Conservation (phyloP, 2,329 filamentous ascomycete genomes). For the Chalaropsis thielavioides region DNA sequence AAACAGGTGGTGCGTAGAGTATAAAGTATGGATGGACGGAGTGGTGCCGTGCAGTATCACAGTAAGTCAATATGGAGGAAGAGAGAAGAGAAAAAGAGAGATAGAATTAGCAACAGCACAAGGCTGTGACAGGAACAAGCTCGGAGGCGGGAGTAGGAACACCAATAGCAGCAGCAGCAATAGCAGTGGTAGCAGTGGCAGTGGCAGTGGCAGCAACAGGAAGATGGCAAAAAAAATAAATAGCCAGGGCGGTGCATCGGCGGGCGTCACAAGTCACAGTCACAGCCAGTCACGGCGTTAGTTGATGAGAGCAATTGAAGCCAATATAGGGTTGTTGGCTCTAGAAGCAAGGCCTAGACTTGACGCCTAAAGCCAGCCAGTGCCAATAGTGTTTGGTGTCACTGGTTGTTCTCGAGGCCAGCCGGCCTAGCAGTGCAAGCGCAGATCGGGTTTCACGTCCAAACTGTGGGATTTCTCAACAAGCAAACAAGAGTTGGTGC, state of each 20-base stretch:
- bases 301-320: no score
- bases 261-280: no score
- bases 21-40: background rate
- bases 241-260: no score
- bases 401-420: background rate
- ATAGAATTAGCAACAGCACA: slow-evolving; percentile 2
- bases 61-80: slow-evolving; percentile 8
- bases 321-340: no score
- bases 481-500: background rate
- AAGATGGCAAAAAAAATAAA: no score
- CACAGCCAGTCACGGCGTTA: no score
- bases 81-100: background rate
- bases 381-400: background rate
- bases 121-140: slow-evolving; percentile 2
- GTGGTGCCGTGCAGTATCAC: slow-evolving; percentile 4
- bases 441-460: background rate
- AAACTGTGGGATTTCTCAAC: background rate
- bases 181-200: background rate
- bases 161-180: background rate
- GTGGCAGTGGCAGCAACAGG: no score
- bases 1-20: background rate
- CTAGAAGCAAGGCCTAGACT: no score
- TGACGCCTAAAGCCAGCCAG: background rate
- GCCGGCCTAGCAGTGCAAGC: background rate
- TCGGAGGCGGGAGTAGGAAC: background rate